These are phyloP conservation scores for Metschnikowia rubicola DNA, from an alignment of 805 yeast genomes.

Conservation along the genomic window DNA sequence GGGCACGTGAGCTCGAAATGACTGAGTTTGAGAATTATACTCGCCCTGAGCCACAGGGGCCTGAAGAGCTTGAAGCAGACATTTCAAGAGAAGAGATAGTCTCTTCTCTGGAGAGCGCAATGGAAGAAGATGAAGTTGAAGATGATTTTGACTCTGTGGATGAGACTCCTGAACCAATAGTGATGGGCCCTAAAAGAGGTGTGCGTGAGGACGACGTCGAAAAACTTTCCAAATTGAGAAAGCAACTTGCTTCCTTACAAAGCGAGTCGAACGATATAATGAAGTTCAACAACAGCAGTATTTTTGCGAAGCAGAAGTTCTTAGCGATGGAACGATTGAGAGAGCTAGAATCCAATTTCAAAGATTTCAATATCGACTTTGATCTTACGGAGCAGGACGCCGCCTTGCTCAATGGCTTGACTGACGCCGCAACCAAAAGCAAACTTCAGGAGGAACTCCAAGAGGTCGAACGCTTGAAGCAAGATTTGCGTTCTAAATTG, in stretches of 20 bases:
- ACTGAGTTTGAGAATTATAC: constrained; percentile 61
- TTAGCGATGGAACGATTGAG: constrained; percentile 69
- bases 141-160: constrained; percentile 16
- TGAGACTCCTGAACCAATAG: constrained; percentile 21
- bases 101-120: constrained; percentile 10
- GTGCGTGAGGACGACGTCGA: constrained; percentile 50
- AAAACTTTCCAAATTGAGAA: constrained; percentile 53
- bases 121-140: constrained; percentile 9
- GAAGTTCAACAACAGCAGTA: constrained; percentile 60
- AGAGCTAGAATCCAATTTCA: constrained; percentile 64
- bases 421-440: constrained; percentile 33
- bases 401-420: constrained; percentile 14
- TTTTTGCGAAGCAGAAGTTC: constrained; percentile 55
- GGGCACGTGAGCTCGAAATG: constrained; percentile 83
- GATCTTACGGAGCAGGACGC: constrained; percentile 18
- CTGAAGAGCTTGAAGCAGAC: constrained; percentile 7
- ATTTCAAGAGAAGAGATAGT: constrained; percentile 6
- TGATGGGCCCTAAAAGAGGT: constrained; percentile 36
- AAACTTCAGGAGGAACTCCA: constrained; percentile 40
- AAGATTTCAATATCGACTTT: constrained; percentile 61
- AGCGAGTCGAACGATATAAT: constrained; percentile 73
- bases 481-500: constrained; percentile 39
- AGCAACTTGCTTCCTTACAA: constrained; percentile 59
- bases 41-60: constrained; percentile 9
- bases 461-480: constrained; percentile 41